Conservation (phyloP, 2,329 filamentous ascomycete species). For the Ambrosiella beaveri region DNA sequence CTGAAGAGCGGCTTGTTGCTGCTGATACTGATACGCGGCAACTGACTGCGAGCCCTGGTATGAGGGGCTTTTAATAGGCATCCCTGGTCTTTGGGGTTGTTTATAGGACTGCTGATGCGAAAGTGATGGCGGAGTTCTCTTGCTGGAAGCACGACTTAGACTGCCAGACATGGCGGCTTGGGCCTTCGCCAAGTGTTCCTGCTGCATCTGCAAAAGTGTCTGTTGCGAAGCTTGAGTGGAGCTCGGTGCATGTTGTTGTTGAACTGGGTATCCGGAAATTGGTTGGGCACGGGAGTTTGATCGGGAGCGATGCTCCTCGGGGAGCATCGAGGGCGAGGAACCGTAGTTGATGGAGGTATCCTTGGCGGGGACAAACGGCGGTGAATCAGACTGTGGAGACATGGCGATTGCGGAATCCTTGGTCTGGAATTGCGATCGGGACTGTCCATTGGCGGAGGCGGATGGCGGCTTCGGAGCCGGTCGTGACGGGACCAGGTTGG, state of each 20-base stretch:
- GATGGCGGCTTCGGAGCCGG: slow-evolving; percentile 73
- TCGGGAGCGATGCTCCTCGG: slow-evolving; percentile 49
- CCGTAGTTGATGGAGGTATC: slow-evolving; percentile 25
- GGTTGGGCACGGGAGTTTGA: slow-evolving; percentile 45
- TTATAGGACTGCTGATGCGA: slow-evolving; percentile 4
- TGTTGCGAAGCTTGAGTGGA: slow-evolving; percentile 28
- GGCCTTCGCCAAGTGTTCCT: slow-evolving; percentile 65
- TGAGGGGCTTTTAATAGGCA: slow-evolving; percentile 1
- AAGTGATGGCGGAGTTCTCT: not conserved
- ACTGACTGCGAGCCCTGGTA: slow-evolving; percentile 8
- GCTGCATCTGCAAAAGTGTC: slow-evolving; percentile 54
- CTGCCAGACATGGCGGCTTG: slow-evolving; percentile 63
- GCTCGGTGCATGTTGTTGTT: not conserved
- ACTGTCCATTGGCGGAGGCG: slow-evolving; percentile 37
- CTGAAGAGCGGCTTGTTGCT: slow-evolving; percentile 3
- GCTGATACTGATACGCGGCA: slow-evolving; percentile 12
- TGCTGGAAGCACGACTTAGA: slow-evolving; percentile 23
- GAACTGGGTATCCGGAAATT: slow-evolving; percentile 30
- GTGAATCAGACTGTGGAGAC: slow-evolving; percentile 40
- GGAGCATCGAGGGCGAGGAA: slow-evolving; percentile 32
- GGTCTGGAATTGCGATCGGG: slow-evolving; percentile 29
- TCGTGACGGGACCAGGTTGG: slow-evolving; percentile 52
- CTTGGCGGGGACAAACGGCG: slow-evolving; percentile 31
- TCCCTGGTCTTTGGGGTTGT: slow-evolving; percentile 1
- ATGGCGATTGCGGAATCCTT: slow-evolving; percentile 50